A percentile compares a stretch with the other conserved stretches of the same genome.
These are phyloP conservation scores for Boechera stricta DNA, from an alignment of 345 rosid species.

Conservation along the genomic window DNA sequence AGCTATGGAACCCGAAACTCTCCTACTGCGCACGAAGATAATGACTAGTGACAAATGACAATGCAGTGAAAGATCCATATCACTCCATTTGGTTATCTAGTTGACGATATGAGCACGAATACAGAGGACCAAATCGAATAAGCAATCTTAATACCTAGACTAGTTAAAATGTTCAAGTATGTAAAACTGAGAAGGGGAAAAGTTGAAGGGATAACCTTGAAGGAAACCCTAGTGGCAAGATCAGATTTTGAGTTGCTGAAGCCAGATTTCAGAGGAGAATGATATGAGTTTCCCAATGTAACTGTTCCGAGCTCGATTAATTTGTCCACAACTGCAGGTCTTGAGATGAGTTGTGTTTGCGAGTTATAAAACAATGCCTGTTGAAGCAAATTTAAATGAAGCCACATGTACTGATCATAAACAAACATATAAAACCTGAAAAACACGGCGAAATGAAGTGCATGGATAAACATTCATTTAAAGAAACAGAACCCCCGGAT, in stretches of 20 bases:
- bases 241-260: slow-evolving; percentile 61
- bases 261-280: slow-evolving; percentile 57
- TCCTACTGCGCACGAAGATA: slow-evolving; percentile 1
- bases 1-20: not conserved
- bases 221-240: slow-evolving; percentile 75
- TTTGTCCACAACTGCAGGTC: slow-evolving; percentile 57
- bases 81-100: not conserved
- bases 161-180: not conserved
- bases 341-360: slow-evolving; percentile 63
- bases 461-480: not conserved
- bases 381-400: slow-evolving; percentile 6
- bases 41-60: not conserved
- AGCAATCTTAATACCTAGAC: slow-evolving; percentile 5
- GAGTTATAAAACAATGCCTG: slow-evolving; percentile 75
- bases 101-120: not conserved
- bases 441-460: not conserved
- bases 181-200: slow-evolving; percentile 6
- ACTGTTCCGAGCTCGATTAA: slow-evolving; percentile 59
- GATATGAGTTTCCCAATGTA: slow-evolving; percentile 62
- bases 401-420: not conserved
- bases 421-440: too few species aligned
- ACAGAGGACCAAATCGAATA: not conserved
- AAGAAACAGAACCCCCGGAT: not conserved
- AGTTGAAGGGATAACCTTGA: slow-evolving; percentile 61
- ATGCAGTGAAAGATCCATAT: slow-evolving; percentile 16